Conservation (phyloP, 2,329 filamentous ascomycete species). For the Ascosphaera apis region DNA sequence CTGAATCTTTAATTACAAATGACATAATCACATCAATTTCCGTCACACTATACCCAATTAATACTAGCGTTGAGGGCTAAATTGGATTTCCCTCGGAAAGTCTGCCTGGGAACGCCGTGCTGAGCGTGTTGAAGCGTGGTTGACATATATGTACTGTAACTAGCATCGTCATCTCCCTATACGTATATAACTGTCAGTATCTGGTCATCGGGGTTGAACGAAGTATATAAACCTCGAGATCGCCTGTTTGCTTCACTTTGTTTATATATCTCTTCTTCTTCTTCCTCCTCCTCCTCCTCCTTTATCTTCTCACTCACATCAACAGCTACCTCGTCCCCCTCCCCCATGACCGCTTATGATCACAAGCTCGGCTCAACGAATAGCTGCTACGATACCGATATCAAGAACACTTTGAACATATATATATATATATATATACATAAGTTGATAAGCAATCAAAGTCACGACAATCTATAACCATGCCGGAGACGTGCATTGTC, state of each 20-base stretch:
- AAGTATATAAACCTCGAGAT: no score
- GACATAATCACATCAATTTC: background rate
- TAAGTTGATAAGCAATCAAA: no score
- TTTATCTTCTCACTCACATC: background rate
- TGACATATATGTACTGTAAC: slow-evolving; percentile 8
- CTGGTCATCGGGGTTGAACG: no score
- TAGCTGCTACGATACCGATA: no score
- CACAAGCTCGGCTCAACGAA: no score
- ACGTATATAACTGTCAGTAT: no score
- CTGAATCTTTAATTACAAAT: background rate
- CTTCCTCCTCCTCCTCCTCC: background rate
- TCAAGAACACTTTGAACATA: no score
- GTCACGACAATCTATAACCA: slow-evolving; percentile 10
- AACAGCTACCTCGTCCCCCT: slow-evolving; percentile 11
- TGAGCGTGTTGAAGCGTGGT: background rate
- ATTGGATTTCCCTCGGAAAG: background rate
- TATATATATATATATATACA: no score
- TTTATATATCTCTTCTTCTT: slow-evolving; percentile 3
- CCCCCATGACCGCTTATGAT: slow-evolving; percentile 12
- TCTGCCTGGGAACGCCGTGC: background rate
- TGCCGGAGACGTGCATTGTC: slow-evolving; percentile 49
- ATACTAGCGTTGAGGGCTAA: slow-evolving; percentile 4
- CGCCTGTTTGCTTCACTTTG: slow-evolving; percentile 7
- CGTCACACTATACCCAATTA: slow-evolving; percentile 1
- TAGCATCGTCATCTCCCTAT: slow-evolving; percentile 4